These are phyloP conservation scores for Lentithecium fluviatile DNA, from an alignment of 495 filamentous ascomycete species.

Conservation along the genomic window DNA sequence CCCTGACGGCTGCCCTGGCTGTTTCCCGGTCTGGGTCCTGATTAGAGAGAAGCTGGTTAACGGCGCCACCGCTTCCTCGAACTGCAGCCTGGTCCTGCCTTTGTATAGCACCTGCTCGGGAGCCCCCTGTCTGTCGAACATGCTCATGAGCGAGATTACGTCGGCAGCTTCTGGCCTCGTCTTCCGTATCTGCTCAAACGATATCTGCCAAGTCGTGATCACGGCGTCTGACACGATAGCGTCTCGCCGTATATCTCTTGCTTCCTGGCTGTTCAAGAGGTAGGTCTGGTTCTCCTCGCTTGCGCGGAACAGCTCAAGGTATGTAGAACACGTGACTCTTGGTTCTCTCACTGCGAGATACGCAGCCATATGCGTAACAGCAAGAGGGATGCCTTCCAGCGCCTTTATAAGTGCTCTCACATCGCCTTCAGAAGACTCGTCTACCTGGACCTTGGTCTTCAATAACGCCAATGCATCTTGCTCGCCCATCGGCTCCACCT, in stretches of 20 bases:
- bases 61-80: slow-evolving; percentile 6
- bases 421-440: background rate
- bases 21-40: background rate
- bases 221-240: background rate
- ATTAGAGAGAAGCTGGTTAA: slow-evolving; percentile 15
- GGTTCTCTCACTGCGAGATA: slow-evolving; percentile 17
- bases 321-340: background rate
- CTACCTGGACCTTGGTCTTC: slow-evolving; percentile 9
- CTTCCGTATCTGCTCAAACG: slow-evolving; percentile 15
- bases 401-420: slow-evolving; percentile 9
- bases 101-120: slow-evolving; percentile 1
- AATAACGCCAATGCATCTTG: slow-evolving; percentile 18
- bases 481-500: slow-evolving; percentile 22
- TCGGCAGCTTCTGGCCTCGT: slow-evolving; percentile 6
- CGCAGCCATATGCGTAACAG: slow-evolving; percentile 20
- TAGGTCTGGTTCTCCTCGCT: slow-evolving; percentile 2
- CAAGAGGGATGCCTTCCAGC: slow-evolving; percentile 29
- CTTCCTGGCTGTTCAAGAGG: slow-evolving; percentile 7
- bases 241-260: slow-evolving; percentile 5
- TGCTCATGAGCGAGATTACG: slow-evolving; percentile 12
- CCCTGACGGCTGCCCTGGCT: too few species aligned
- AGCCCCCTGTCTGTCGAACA: slow-evolving; percentile 20
- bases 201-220: slow-evolving; percentile 12
- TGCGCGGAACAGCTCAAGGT: slow-evolving; percentile 9
- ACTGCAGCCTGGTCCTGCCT: background rate